Percentiles rank a stretch among this genome's conserved stretches.
Evolutionary conservation across 371 early-diverging fungal genomes (phyloP).

Genomic region (Mucor sp.): DNA sequence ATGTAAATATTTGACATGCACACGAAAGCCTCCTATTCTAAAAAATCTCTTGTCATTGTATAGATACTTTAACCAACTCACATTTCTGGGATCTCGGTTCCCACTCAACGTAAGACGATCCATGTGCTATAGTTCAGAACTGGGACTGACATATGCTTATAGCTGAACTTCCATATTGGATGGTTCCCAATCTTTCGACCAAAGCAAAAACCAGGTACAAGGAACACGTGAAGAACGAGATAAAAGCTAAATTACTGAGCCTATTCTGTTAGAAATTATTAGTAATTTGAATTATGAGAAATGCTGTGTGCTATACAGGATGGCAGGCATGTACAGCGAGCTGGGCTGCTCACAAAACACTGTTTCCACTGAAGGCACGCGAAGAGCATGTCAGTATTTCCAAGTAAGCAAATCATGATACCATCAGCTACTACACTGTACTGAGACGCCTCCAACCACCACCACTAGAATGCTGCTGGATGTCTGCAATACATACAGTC

Average conservation of each 20-base stretch:
- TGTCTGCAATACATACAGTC: slow-evolving; percentile 63
- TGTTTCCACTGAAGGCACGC: slow-evolving; percentile 69
- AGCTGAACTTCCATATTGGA: slow-evolving; percentile 19
- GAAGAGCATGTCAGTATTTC: slow-evolving; percentile 74
- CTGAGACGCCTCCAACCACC: neutral
- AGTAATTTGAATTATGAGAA: slow-evolving; percentile 78
- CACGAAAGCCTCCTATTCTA: neutral
- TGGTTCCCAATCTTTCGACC: slow-evolving; percentile 26
- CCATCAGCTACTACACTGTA: neutral
- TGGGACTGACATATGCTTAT: neutral
- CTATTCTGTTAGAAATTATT: slow-evolving; percentile 19
- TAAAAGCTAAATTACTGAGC: neutral
- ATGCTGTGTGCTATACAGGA: slow-evolving; percentile 81
- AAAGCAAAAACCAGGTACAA: slow-evolving; percentile 20
- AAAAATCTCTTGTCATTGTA: neutral
- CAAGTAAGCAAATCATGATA: slow-evolving; percentile 52
- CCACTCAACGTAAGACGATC: slow-evolving; percentile 36
- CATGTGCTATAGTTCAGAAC: neutral
- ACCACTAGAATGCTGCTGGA: slow-evolving; percentile 75
- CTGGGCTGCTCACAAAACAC: slow-evolving; percentile 69
- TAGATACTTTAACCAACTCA: slow-evolving; percentile 50
- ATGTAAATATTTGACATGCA: slow-evolving; percentile 17
- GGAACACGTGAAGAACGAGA: slow-evolving; percentile 17
- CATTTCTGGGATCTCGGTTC: slow-evolving; percentile 44
- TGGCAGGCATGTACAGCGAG: slow-evolving; percentile 82